A percentile compares a stretch with the other conserved stretches of the same genome.
phyloP scores from a whole-genome alignment of 1,284 basidiomycete species.

The Heterobasidion parviporum region DNA sequence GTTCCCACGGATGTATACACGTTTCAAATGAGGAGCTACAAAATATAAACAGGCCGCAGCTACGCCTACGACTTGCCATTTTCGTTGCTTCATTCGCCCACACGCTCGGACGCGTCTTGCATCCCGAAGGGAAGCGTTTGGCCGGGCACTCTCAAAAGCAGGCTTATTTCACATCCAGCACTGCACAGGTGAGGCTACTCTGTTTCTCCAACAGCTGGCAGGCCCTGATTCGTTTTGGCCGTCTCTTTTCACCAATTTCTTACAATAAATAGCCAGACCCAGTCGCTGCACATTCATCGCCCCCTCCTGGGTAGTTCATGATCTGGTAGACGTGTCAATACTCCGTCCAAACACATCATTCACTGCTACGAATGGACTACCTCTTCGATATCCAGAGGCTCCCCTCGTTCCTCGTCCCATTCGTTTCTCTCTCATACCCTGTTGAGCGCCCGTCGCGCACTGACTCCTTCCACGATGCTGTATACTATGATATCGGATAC shows the following conservation, averaged over 20 bases:
- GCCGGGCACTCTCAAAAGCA: neutral
- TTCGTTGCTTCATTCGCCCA: neutral
- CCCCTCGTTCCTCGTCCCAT: conserved; percentile 49
- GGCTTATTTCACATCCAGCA: neutral
- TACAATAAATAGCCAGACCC: neutral
- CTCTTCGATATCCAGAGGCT: conserved; percentile 27
- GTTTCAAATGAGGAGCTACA: neutral
- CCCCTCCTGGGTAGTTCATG: conserved; percentile 7
- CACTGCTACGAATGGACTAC: conserved; percentile 17
- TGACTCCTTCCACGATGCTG: conserved; percentile 61
- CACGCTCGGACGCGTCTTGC: neutral
- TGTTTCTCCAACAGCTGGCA: neutral
- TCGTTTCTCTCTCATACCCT: conserved; percentile 72
- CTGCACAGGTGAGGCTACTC: neutral
- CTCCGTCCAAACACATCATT: conserved; percentile 18
- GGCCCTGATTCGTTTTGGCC: neutral
- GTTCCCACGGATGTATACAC: conserved; percentile 7
- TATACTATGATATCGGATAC: conserved; percentile 62
- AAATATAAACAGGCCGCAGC: neutral
- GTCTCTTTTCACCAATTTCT: neutral
- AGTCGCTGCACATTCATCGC: neutral
- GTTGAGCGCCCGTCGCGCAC: conserved; percentile 41
- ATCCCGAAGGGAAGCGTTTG: neutral
- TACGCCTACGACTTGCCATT: neutral
- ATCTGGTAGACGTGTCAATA: conserved; percentile 20